Base-by-base conservation (phyloP, 176 grass and related monocot genomes). In the Bromus sterilis region DNA sequence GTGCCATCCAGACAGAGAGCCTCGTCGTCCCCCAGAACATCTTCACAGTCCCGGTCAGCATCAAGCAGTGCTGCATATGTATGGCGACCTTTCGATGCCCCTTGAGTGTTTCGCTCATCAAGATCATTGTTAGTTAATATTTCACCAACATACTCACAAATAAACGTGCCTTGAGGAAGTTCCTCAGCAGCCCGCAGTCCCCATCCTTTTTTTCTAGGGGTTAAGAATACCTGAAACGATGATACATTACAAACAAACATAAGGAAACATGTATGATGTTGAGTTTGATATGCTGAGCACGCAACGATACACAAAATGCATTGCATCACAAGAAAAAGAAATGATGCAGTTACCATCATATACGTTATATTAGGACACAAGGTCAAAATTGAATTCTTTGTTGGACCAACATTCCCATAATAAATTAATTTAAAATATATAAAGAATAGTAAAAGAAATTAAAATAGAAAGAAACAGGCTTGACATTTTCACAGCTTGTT, bases 71-170 rank as follows among this genome's bases (percentile, higher is more conserved):
- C 78, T 14, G 96, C 93, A 62, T 98, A 98, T 9, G 90, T 95
- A 49, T 98, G 96, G 7, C 44, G 88, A 14, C 36, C 46, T 14
- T 89, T 89, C 11, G 79, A 77, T 40, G 60, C 86, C 20, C 40
- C 83, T 74, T 81, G 37, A 55, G 73, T 85, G 46, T 68, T 92
- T 67, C 93, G 80, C 43, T 98, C 77, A 89, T 98, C 80, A 16
- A 95, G 76, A 42, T 98, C 96, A 34, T 18, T 95, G 68, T 98
- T 98, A 31, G 96, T 98, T 66, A 98, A 76, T 79, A 98, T 87
- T 86, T 95, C 96, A 76, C 96, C 96, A 67, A 88, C 86, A 82
- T 95, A 98, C 72, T 98, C 96, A 59, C 96, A 98, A 39, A 98
- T 41, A 81, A 98, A 98, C 57, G 90, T 83, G 61, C 96, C 96